Percentiles rank a stretch among this genome's conserved stretches.
Evolutionary conservation across 306 rosid species (phyloP).

Genomic region (Lathyrus aphaca): DNA sequence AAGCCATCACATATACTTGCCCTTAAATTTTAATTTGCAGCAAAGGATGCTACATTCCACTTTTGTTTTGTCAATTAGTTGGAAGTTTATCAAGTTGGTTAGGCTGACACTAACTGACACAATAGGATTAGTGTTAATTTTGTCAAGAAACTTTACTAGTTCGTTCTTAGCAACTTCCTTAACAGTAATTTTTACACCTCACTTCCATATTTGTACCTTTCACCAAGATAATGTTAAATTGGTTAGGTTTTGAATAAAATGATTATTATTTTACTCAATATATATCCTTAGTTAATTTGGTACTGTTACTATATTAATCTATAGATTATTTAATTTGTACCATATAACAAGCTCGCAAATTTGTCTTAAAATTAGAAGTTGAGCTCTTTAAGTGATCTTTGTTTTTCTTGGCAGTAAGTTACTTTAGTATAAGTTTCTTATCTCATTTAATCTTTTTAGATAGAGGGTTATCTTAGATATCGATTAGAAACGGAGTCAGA

Average conservation of each 20-base stretch:
- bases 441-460: too few relatives aligned
- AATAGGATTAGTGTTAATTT: conserved; percentile 23
- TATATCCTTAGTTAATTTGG: neutral
- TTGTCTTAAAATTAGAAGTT: too few relatives aligned
- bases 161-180: conserved; percentile 42
- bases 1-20: conserved; percentile 1
- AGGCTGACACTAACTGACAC: conserved; percentile 27
- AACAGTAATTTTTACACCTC: conserved; percentile 14
- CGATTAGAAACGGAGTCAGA: too few relatives aligned
- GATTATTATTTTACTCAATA: conserved; percentile 26
- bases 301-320: neutral
- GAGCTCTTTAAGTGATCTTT: too few relatives aligned
- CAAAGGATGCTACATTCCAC: conserved; percentile 15
- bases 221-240: conserved; percentile 29
- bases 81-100: conserved; percentile 14
- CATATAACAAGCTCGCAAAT: too few relatives aligned
- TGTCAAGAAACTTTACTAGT: conserved; percentile 25
- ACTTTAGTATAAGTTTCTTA: too few relatives aligned
- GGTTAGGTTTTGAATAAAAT: conserved; percentile 36
- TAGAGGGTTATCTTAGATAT: too few relatives aligned
- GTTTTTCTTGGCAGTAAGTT: too few relatives aligned
- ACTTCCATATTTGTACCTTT: conserved; percentile 29
- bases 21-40: conserved; percentile 26
- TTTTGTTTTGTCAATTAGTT: conserved; percentile 10
- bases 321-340: neutral